A percentile compares a stretch with the other conserved stretches of the same genome.
phyloP scores from a whole-genome alignment of 306 rosid species.

The Rosa lucieae region DNA sequence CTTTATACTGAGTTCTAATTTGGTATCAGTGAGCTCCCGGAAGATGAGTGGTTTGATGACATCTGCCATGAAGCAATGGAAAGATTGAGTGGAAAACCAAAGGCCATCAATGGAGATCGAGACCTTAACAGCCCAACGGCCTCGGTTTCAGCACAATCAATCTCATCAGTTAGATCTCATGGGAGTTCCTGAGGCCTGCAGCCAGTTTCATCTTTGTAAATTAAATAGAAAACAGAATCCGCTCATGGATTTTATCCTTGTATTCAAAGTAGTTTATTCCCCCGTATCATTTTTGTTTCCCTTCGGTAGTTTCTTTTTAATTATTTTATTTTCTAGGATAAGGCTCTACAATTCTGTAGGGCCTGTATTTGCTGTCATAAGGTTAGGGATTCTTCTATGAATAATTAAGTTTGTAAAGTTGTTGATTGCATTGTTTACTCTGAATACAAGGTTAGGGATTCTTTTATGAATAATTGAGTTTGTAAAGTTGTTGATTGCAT shows the following conservation, averaged over 20 bases:
- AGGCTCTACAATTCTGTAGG: constrained; percentile 18
- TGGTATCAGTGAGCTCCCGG: constrained; percentile 70
- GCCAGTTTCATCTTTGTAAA: constrained; percentile 40
- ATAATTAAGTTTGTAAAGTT: constrained; percentile 46
- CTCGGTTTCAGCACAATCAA: constrained; percentile 91
- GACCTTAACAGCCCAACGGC: constrained; percentile 95
- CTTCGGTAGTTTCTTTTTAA: constrained; percentile 8
- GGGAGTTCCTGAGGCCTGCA: constrained; percentile 62
- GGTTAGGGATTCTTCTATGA: constrained; percentile 28
- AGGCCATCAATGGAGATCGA: constrained; percentile 73
- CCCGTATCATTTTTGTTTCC: constrained; percentile 22
- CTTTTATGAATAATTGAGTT: constrained; percentile 22
- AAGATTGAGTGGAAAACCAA: constrained; percentile 88
- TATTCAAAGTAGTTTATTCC: constrained; percentile 14
- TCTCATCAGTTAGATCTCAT: constrained; percentile 91
- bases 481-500: constrained; percentile 54
- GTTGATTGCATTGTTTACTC: constrained; percentile 39
- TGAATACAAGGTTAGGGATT: constrained; percentile 32
- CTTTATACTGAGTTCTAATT: constrained; percentile 11
- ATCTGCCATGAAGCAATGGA: constrained; percentile 83
- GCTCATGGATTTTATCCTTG: constrained; percentile 29
- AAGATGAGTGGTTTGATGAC: constrained; percentile 92
- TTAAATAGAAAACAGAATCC: constrained; percentile 22
- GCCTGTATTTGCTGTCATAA: constrained; percentile 26
- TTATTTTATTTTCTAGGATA: constrained; percentile 9